Conservation (phyloP, 2,329 filamentous ascomycete species). For the Chrysosporium queenslandicum region DNA sequence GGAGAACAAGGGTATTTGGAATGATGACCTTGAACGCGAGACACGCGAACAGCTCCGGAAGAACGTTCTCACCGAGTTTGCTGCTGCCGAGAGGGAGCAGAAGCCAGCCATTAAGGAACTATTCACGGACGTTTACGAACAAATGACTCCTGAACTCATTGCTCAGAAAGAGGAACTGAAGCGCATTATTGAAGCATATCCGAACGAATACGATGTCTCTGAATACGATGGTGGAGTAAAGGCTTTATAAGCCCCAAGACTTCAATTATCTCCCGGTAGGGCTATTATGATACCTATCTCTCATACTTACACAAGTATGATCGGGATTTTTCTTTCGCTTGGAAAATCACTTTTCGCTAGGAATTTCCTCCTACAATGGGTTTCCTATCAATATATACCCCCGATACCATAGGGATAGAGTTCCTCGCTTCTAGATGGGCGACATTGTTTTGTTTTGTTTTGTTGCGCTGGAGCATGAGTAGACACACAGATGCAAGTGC, state of each 20-base stretch:
- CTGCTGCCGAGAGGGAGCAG: constrained; percentile 53
- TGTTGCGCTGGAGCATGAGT: not conserved
- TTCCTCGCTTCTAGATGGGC: not conserved
- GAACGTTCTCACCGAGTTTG: constrained; percentile 73
- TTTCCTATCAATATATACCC: not conserved
- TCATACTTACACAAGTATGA: too few relatives aligned
- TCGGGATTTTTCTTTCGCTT: not conserved
- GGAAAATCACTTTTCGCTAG: not conserved
- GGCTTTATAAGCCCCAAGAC: constrained; percentile 41
- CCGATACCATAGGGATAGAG: not conserved
- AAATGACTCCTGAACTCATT: constrained; percentile 67
- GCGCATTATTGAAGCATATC: constrained; percentile 72
- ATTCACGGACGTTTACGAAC: constrained; percentile 84
- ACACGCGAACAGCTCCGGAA: constrained; percentile 56
- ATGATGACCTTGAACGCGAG: constrained; percentile 69
- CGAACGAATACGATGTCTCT: constrained; percentile 77
- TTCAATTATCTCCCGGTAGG: too few relatives aligned
- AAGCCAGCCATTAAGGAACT: constrained; percentile 45
- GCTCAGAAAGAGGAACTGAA: constrained; percentile 67
- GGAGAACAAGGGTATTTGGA: constrained; percentile 72
- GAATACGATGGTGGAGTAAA: constrained; percentile 65
- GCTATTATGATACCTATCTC: too few relatives aligned
- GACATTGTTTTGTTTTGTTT: not conserved
- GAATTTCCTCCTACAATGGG: not conserved
- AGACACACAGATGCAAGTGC: constrained; percentile 4